Percentiles rank a stretch among this genome's conserved stretches.
phyloP scores from a whole-genome alignment of 345 rosid genomes.

The Isatis tinctoria region DNA sequence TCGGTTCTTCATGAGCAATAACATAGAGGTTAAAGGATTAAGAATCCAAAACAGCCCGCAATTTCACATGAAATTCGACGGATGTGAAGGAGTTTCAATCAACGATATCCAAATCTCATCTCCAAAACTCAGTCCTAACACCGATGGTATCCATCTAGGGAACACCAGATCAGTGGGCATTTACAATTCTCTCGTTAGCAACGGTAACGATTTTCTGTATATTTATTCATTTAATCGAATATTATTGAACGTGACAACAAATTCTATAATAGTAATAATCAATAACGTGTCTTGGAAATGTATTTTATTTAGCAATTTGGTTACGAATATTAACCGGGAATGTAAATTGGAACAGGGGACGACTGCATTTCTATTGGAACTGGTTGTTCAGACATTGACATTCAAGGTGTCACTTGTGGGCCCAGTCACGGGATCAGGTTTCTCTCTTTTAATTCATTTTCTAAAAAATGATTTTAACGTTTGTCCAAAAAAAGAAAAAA shows the following conservation, averaged over 20 bases:
- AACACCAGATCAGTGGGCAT: constrained; percentile 77
- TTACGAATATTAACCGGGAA: not conserved
- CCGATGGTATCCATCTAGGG: constrained; percentile 85
- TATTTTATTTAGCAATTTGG: not conserved
- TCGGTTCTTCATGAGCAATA: constrained; percentile 94
- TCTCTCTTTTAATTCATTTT: not conserved
- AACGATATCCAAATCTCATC: constrained; percentile 63
- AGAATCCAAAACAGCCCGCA: constrained; percentile 91
- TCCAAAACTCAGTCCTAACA: constrained; percentile 94
- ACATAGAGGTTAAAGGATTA: constrained; percentile 60
- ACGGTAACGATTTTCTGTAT: constrained; percentile 44
- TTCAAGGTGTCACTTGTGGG: constrained; percentile 75
- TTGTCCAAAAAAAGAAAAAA: too few species aligned
- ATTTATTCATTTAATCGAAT: not conserved
- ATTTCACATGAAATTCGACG: constrained; percentile 93
- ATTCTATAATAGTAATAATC: not conserved
- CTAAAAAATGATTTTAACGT: not conserved
- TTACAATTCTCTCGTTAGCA: constrained; percentile 69
- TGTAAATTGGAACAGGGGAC: constrained; percentile 47
- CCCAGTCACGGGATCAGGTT: constrained; percentile 96
- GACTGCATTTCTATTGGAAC: constrained; percentile 87
- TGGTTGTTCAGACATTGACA: constrained; percentile 65
- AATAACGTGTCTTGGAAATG: not conserved
- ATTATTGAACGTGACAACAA: constrained; percentile 8
- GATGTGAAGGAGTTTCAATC: constrained; percentile 77